These are phyloP conservation scores for Bolboschoenus planiculmis DNA, from an alignment of 176 grass and related monocot genomes.

Conservation along the genomic window DNA sequence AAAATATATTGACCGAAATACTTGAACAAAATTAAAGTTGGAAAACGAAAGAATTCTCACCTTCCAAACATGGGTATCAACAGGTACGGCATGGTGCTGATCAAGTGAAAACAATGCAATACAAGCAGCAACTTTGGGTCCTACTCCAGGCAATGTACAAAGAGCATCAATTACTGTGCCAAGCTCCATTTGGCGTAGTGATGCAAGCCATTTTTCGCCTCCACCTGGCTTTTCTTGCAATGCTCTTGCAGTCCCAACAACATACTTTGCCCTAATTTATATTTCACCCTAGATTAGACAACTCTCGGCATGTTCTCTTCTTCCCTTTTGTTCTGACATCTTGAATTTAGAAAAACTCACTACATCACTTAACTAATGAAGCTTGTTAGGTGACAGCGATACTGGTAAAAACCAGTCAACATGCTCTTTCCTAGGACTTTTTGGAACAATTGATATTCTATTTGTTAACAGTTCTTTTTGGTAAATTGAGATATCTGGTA, in stretches of 20 bases:
- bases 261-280: conserved; percentile 72
- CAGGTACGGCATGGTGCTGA: conserved; percentile 86
- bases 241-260: conserved; percentile 64
- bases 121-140: conserved; percentile 88
- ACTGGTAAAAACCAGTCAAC: neutral
- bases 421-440: neutral
- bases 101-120: conserved; percentile 93
- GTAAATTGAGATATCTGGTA: neutral
- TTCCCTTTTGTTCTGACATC: neutral
- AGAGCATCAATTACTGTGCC: conserved; percentile 65
- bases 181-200: conserved; percentile 51
- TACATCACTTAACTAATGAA: neutral
- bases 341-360: neutral
- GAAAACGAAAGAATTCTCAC: conserved; percentile 28
- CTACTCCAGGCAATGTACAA: conserved; percentile 84
- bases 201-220: conserved; percentile 77
- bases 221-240: conserved; percentile 61
- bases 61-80: conserved; percentile 96
- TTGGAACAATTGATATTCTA: neutral
- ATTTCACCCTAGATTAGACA: conserved; percentile 2
- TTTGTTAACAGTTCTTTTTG: neutral
- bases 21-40: neutral
- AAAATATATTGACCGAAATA: neutral
- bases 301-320: neutral
- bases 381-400: neutral